phyloP scores from a whole-genome alignment of 75 land plant genomes.

The Pinus taeda region DNA sequence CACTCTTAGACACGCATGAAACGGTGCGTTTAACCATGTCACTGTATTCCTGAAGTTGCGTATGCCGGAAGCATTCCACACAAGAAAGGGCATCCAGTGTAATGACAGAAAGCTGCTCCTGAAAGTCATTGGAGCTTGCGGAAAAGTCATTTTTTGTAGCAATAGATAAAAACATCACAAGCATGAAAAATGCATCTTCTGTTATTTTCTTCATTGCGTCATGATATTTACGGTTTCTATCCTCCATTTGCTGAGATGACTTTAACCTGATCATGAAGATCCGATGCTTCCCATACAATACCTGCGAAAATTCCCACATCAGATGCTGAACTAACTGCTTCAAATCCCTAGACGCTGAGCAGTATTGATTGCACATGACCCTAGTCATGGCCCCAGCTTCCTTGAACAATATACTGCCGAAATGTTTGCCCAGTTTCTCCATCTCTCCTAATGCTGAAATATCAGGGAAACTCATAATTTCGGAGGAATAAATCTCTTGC shows the following conservation, averaged over 20 bases:
- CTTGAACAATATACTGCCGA: slow-evolving; percentile 54
- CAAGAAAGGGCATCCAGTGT: slow-evolving; percentile 78
- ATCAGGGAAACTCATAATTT: slow-evolving; percentile 12
- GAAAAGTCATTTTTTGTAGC: slow-evolving; percentile 49
- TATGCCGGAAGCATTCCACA: slow-evolving; percentile 72
- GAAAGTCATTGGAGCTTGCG: slow-evolving; percentile 9
- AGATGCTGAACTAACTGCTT: slow-evolving; percentile 43
- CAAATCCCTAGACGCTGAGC: slow-evolving; percentile 32
- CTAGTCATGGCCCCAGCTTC: slow-evolving; percentile 70
- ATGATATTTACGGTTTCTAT: slow-evolving; percentile 12
- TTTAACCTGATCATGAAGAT: slow-evolving; percentile 18
- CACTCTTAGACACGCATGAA: slow-evolving; percentile 43
- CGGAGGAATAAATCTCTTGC: slow-evolving; percentile 20
- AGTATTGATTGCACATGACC: slow-evolving; percentile 75
- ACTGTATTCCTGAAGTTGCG: slow-evolving; percentile 68
- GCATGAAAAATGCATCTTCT: slow-evolving; percentile 77
- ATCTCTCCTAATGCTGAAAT: slow-evolving; percentile 10
- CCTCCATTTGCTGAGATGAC: slow-evolving; percentile 2
- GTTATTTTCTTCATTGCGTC: slow-evolving; percentile 58
- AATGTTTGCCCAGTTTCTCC: slow-evolving; percentile 33
- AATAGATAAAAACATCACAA: slow-evolving; percentile 69
- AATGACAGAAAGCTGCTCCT: slow-evolving; percentile 37
- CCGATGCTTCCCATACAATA: slow-evolving; percentile 52
- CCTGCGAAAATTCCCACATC: slow-evolving; percentile 56
- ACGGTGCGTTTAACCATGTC: slow-evolving; percentile 56